Evolutionary conservation across 345 rosid genomes (phyloP), one percentile per base, ranked within the genome.

Genomic region (Xanthoceras sorbifolium): DNA sequence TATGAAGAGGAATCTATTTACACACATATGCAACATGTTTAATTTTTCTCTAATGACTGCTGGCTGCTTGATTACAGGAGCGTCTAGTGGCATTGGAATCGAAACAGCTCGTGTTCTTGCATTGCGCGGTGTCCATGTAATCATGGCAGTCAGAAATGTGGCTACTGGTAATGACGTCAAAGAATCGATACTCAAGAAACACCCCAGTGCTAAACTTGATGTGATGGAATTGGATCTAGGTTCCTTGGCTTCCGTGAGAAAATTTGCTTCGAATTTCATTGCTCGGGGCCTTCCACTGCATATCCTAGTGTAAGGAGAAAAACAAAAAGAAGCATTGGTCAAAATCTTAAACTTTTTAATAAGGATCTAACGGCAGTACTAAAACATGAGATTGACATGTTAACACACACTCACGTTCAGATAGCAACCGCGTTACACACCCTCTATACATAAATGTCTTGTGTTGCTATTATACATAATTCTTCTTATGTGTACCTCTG

Each of bases 51-150:
- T 18, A 40, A 42, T 71, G 22, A 15, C 6, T 54, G 26, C 26
- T 71, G 50, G 4, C 26, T 57, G 4, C 46, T 42, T 71, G 67
- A 34, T 22, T 72, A 62, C 73, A 93, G 97, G 93, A 83, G 92
- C 94, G 67, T 89, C 97, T 12, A 92, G 93, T 72, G 97, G 97
- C 62, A 89, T 92, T 73, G 94, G 94, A 2, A 66, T 79, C 44
- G 97, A 92, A 83, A 93, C 98, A 0, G 72, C 89, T 0, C 87
- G 97, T 18, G 97, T 93, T 68, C 94, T 93, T 67, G 97, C 97
- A 20, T 74, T 89, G 75, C 93, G 91, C 8, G 98, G 93, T 71
- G 97, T 86, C 42, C 87, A 88, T 60, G 92, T 93, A 6, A 72
- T 90, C 48, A 90, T 93, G 97, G 94, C 85, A 0, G 92, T 89